Evolutionary conservation across 441 rosid genomes (phyloP).

Genomic region (Gossypium gossypioides): DNA sequence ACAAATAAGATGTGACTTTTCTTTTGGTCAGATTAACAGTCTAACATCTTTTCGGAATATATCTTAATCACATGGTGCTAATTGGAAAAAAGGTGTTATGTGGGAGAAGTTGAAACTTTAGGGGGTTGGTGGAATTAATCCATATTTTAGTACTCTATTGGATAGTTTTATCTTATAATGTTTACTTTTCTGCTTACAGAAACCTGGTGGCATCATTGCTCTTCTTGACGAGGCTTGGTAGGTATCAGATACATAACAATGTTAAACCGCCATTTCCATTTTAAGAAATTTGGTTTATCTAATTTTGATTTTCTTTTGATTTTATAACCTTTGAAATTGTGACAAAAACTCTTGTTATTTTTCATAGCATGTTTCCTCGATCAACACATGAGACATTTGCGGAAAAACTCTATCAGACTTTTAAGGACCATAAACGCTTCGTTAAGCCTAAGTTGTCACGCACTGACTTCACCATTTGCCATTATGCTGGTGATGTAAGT

Average conservation of each 20-base stretch:
- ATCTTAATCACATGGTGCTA: background rate
- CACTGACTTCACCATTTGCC: conserved; percentile 77
- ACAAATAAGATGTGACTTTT: background rate
- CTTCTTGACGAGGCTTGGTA: conserved; percentile 99
- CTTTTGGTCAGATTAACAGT: background rate
- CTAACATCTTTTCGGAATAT: background rate
- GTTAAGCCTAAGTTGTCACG: conserved; percentile 89
- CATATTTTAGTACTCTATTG: background rate
- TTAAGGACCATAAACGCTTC: conserved; percentile 82
- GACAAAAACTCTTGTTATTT: conserved; percentile 16
- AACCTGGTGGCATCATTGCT: conserved; percentile 96
- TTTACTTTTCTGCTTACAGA: conserved; percentile 48
- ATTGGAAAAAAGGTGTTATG: background rate
- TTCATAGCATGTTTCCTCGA: conserved; percentile 87
- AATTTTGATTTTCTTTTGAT: background rate
- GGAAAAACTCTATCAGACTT: conserved; percentile 86
- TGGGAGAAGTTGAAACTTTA: background rate
- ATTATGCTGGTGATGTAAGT: conserved; percentile 98
- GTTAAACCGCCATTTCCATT: conserved; percentile 2
- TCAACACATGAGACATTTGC: conserved; percentile 94
- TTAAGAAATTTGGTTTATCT: background rate
- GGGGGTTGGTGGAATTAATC: background rate
- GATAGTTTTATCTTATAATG: conserved; percentile 16
- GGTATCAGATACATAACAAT: conserved; percentile 17
- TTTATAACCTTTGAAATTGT: conserved; percentile 3